Evolutionary conservation across 257 asterid genomes (phyloP).

Genomic region (Asclepias syriaca): DNA sequence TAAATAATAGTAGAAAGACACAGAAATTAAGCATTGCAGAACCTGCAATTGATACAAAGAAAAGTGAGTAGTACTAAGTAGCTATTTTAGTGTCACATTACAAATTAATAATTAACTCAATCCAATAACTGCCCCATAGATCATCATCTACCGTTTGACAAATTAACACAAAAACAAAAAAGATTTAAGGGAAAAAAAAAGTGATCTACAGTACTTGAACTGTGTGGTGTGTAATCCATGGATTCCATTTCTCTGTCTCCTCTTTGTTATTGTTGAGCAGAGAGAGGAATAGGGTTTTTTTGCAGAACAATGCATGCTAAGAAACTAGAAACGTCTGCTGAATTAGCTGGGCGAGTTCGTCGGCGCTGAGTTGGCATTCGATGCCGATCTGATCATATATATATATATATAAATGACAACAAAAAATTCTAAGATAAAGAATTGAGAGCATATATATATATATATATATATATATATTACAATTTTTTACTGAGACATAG

Average conservation of each 20-base stretch:
- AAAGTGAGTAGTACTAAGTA: too few relatives aligned
- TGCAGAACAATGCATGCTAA: not conserved
- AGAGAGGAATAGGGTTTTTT: not conserved
- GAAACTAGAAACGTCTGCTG: slow-evolving; percentile 64
- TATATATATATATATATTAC: too few relatives aligned
- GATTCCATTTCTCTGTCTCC: not conserved
- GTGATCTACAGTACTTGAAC: not conserved
- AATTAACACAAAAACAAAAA: not conserved
- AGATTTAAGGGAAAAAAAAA: not conserved
- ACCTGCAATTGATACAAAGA: not conserved
- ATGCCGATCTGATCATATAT: slow-evolving; percentile 59
- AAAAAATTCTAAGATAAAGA: too few relatives aligned
- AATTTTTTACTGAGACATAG: not conserved
- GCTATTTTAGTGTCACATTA: not conserved
- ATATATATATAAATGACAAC: too few relatives aligned
- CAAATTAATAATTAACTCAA: not conserved
- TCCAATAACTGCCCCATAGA: too few relatives aligned
- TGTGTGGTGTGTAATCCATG: not conserved
- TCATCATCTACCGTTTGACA: not conserved
- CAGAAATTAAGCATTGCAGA: not conserved
- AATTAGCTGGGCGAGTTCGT: slow-evolving; percentile 82
- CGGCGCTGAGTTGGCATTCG: slow-evolving; percentile 96
- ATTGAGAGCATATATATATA: too few relatives aligned
- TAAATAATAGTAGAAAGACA: not conserved
- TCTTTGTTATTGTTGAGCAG: not conserved